Base-by-base conservation (phyloP, 345 rosid species). In the Hevea brasiliensis region DNA sequence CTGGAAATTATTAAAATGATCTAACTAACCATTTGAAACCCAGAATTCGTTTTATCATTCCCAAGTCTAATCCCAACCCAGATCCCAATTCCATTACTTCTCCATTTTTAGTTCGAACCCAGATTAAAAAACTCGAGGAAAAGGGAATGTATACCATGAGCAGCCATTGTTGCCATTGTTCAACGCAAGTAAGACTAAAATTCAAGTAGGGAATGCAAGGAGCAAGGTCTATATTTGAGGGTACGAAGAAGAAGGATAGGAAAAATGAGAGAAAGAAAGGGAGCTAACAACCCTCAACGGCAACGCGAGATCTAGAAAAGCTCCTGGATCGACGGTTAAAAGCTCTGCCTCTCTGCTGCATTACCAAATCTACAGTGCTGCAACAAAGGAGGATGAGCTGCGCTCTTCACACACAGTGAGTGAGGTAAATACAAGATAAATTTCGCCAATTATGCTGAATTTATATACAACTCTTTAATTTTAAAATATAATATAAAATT, bases 271-370 rank as follows among this genome's bases (percentile, higher is more conserved):
- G 23, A 35, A 21, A 4, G 24, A 17, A 23, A 20, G 21, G n/a
- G 24, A 23, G 8, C 78, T 86, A 91, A 60, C 41, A 73, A 27
- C 98, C 96, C 77, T 93, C 89, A 24, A 93, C 74, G 72, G 98
- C 98, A 73, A 88, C 27, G 70, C 93, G 85, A 32, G 89, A 80
- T 74, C 92, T 81, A 54, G 92, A 88, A 79, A 92, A 86, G 77
- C 83, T 85, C 79, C 92, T 81, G 73, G 94, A 90, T 88, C 97
- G 89, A 67, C 97, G 86, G 82, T 89, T 84, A 40, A 64, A 44
- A 23, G 74, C 68, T 72, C 86, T 83, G 26, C 98, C 96, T 84
- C 75, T 86, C 84, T 87, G 96, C 86, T 74, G 93, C 98, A 90
- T 93, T 79, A 79, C 76, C 26, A 6, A 47, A 41, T 18, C 65